Evolutionary conservation across 495 filamentous ascomycete genomes (phyloP), one percentile per base, ranked within the genome.

Genomic region (Penicillium diatomitis): DNA sequence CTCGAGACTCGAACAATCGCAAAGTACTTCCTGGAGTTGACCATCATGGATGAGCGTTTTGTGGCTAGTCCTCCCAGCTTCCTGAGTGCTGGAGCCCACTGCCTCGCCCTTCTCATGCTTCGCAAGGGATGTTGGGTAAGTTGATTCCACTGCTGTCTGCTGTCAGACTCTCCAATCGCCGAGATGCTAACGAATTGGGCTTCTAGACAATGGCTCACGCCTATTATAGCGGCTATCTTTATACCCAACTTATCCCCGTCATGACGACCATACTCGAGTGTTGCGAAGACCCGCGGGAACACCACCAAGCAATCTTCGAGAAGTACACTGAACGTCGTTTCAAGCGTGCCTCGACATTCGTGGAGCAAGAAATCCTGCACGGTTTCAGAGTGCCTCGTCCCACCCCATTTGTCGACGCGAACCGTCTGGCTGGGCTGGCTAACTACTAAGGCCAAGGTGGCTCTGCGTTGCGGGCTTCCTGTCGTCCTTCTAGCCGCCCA

Each of bases 1-100:
- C 72, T 95, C 43, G 90, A 98, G 69, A 96, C 90, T 20, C 81
- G 92, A 20, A 97, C 94, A 4, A 77, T 98, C 31, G 90, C 92
- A 53, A 98, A 98, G 73, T 98, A 98, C 69, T 96, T 98, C 69
- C 74, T 97, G 42, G 92, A 98, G 64, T 75, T 96, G 38, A 92
- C 88, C 37, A 84, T 97, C 65, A 96, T 98, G 89, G 92, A 97
- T 66, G 92, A 97, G 73, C 85, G 91, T 29, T 97, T 97, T 60
- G 90, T 98, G 38, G 87, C 83, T 40, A 87, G 82, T 61, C 85
- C 87, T 38, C 86, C 92, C 5, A 96, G 90, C 75, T 96, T 85
- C 66, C 67, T 87, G 29, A 85, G 94, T 39, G 92, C 94, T 36
- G 94, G 88, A 8, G 89, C 92, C 37, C 94, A 97, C 65, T 96